Base-by-base conservation (phyloP, 768 basidiomycete genomes). In the Chiua virens region DNA sequence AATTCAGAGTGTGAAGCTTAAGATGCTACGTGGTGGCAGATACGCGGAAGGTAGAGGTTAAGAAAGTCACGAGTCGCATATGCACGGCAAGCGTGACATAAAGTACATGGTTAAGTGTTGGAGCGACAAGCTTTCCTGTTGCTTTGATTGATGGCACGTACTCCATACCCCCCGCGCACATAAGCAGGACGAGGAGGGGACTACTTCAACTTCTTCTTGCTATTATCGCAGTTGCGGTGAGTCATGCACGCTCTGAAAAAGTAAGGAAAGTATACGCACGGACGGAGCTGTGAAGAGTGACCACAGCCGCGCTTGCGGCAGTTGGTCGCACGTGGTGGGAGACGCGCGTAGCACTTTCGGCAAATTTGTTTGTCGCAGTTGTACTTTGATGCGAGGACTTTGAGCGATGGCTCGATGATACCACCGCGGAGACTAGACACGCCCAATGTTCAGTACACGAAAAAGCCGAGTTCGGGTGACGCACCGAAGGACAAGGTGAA, bases 341-440 rank as follows among this genome's bases (percentile, higher is more conserved):
- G 96, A 64, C 97, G 96, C 40, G 97, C 97, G 73, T 98, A 98
- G 80, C 97, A 98, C 75, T 98, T 98, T 74, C 97, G 93, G 83
- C 97, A 98, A 66, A 98, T 98, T 72, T 95, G 92, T 82, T 96
- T 96, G 76, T 97, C 93, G 73, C 94, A 98, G 78, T 98, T 98
- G 85, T 94, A 97, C 74, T 96, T 96, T 71, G 87, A 81, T 52
- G 97, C 97, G 54, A 98, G 85, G 37, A 93, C 92, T 77, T 98
- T 98, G 67, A 99, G 78, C 59, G 97, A 98, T 56, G 97, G 97
- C 78, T 99, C 97, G 61, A 99, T 98, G 79, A 99, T 93, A 46
- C 97, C 97, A 56, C 97, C 61, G 27, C 46, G 57, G 38, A 57
- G 57, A 53, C 62, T 66, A 14, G 30, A 46, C 2, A 15, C 1